phyloP scores from a whole-genome alignment of 352 stramenopile species.

The Blastocystis hominis region DNA sequence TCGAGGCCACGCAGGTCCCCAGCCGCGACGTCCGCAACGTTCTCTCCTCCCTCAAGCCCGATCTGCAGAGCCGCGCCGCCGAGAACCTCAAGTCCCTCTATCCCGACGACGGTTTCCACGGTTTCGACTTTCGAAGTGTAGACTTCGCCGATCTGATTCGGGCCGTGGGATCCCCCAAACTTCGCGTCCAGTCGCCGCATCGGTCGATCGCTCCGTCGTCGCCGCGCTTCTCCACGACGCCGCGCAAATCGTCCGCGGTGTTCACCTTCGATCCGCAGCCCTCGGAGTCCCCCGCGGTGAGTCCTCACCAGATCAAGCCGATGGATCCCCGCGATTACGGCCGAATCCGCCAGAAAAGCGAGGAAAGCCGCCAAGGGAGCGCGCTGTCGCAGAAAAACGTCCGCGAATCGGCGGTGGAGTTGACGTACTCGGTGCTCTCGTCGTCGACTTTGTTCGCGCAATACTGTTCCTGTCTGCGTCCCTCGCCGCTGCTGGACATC shows the following conservation, averaged over 20 bases:
- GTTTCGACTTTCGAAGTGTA: background rate
- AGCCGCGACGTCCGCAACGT: background rate
- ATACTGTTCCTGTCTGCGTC: background rate
- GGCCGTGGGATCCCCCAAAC: background rate
- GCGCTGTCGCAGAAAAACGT: background rate
- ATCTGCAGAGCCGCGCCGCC: background rate
- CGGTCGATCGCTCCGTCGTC: background rate
- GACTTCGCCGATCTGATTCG: background rate
- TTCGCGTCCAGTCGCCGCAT: background rate
- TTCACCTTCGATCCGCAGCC: background rate
- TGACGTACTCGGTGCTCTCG: background rate
- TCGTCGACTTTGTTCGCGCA: background rate
- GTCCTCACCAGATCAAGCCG: background rate
- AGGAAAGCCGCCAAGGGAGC: background rate
- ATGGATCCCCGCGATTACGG: background rate
- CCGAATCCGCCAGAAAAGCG: background rate
- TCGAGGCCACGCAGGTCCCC: background rate
- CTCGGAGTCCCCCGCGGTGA: background rate
- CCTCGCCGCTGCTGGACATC: background rate
- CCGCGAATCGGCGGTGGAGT: background rate
- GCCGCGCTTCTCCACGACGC: background rate
- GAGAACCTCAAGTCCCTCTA: background rate
- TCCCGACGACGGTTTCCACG: background rate
- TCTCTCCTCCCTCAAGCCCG: background rate
- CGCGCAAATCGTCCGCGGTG: background rate